phyloP scores from a whole-genome alignment of 2,329 filamentous ascomycete genomes.

The Fusarium sp. region DNA sequence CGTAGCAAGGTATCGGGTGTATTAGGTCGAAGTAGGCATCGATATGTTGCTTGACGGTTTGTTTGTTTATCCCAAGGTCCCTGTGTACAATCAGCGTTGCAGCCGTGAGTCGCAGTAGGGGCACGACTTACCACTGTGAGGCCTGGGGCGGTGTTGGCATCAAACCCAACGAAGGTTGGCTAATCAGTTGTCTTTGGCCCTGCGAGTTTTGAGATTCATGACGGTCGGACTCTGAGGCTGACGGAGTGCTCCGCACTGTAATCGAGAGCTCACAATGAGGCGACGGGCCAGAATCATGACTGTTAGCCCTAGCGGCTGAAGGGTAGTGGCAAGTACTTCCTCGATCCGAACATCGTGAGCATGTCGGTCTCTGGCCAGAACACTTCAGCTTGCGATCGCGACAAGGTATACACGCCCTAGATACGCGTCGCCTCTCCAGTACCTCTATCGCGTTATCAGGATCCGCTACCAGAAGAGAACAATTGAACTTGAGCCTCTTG shows the following conservation, averaged over 20 bases:
- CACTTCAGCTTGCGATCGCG: constrained; percentile 21
- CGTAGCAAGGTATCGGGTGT: constrained; percentile 17
- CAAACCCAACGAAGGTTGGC: background rate
- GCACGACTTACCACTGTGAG: background rate
- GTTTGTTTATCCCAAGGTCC: constrained; percentile 4
- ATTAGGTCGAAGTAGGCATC: constrained; percentile 23
- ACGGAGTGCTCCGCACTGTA: background rate
- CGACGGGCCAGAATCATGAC: background rate
- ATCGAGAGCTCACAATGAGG: background rate
- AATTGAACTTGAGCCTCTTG: constrained; percentile 6
- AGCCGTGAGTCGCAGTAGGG: fast-evolving
- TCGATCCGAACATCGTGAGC: background rate
- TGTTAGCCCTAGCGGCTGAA: background rate
- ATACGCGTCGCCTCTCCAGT: constrained; percentile 6
- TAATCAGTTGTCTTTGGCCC: background rate
- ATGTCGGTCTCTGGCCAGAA: constrained; percentile 4
- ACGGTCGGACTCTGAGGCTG: background rate
- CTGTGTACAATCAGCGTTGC: background rate
- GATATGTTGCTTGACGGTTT: constrained; percentile 11
- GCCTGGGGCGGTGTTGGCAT: background rate
- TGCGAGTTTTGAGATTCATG: background rate
- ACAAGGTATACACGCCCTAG: constrained; percentile 9
- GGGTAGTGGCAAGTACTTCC: constrained; percentile 4
- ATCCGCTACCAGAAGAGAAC: background rate
- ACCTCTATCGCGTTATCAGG: background rate